phyloP scores from a whole-genome alignment of 352 stramenopile species.

The Phytophthora europaea region DNA sequence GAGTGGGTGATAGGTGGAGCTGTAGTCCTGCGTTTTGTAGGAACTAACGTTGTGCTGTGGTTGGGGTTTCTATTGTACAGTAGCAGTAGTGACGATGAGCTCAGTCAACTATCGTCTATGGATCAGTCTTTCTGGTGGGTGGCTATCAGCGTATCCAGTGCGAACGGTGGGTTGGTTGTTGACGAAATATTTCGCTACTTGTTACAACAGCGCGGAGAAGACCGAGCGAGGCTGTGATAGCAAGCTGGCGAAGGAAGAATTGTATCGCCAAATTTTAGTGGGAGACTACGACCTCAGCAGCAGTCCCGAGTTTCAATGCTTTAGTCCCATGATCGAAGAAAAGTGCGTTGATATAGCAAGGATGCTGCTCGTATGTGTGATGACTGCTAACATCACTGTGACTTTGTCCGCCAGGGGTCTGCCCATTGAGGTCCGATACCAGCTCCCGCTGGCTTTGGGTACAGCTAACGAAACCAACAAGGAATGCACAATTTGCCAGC shows the following conservation, averaged over 20 bases:
- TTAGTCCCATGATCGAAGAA: conserved; percentile 83
- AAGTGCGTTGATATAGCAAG: conserved; percentile 48
- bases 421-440: conserved; percentile 82
- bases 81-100: conserved; percentile 85
- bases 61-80: conserved; percentile 21
- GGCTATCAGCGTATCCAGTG: not conserved
- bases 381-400: conserved; percentile 13
- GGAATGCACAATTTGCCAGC: conserved; percentile 89
- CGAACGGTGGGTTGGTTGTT: not conserved
- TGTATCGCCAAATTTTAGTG: conserved; percentile 72
- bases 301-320: conserved; percentile 75
- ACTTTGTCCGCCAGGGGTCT: conserved; percentile 54
- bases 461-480: conserved; percentile 88
- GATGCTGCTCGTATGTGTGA: not conserved
- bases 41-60: not conserved
- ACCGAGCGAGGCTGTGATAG: conserved; percentile 50
- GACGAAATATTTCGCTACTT: conserved; percentile 2
- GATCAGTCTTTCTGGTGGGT: conserved; percentile 74
- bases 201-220: conserved; percentile 46
- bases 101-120: conserved; percentile 76
- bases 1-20: conserved; percentile 11
- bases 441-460: conserved; percentile 78
- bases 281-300: conserved; percentile 67
- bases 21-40: not conserved
- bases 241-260: conserved; percentile 71